Evolutionary conservation across 2,329 filamentous ascomycete species (phyloP).

Genomic region (Fusarium gaditjirri): DNA sequence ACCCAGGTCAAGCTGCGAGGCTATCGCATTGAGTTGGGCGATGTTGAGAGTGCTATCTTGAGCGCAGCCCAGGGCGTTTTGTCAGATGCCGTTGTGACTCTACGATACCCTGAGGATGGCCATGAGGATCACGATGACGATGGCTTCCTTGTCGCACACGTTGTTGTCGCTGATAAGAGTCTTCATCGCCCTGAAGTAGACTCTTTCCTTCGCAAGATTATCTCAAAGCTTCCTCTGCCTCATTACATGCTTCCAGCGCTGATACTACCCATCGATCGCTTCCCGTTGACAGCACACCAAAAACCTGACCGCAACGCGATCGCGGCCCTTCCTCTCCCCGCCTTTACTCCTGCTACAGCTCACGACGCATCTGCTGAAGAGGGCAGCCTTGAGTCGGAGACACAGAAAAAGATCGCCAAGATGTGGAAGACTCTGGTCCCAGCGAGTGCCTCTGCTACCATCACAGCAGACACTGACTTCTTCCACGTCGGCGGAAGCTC

Average conservation of each 20-base stretch:
- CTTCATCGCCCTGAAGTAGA: neutral
- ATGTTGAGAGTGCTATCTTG: constrained; percentile 41
- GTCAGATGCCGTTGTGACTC: constrained; percentile 3
- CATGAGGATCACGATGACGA: neutral
- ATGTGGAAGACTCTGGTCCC: neutral
- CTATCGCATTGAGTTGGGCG: constrained; percentile 58
- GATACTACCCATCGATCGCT: neutral
- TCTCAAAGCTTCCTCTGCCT: neutral
- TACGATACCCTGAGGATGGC: neutral
- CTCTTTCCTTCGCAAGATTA: neutral
- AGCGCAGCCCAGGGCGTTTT: neutral
- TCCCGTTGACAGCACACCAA: neutral
- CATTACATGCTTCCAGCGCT: neutral
- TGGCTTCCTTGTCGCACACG: neutral
- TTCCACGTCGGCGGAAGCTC: constrained; percentile 12
- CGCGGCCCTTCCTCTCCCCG: neutral
- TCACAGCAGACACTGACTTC: neutral
- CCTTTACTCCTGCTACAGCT: accelerated
- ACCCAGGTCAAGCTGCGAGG: constrained; percentile 59
- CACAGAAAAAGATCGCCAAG: neutral
- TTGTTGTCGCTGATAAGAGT: constrained; percentile 4
- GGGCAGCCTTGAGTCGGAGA: neutral
- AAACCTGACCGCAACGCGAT: neutral
- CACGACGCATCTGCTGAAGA: neutral
- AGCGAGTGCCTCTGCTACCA: neutral